These are phyloP conservation scores for Boletus pseudopeckii DNA, from an alignment of 768 basidiomycete species.

Conservation along the genomic window DNA sequence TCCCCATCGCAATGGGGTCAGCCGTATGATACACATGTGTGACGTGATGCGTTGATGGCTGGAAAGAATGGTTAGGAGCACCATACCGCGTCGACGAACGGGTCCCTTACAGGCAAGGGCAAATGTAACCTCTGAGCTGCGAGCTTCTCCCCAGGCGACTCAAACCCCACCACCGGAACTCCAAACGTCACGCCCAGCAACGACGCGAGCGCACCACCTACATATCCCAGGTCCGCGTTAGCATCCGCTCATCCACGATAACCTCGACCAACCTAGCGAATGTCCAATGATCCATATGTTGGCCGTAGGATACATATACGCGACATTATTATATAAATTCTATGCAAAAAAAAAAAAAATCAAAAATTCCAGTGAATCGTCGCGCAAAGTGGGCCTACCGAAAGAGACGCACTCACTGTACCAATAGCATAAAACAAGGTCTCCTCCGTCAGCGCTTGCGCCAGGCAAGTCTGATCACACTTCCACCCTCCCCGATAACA, in stretches of 20 bases:
- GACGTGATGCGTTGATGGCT: slow-evolving; percentile 75
- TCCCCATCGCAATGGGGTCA: slow-evolving; percentile 91
- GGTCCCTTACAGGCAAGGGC: slow-evolving; percentile 65
- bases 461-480: slow-evolving; percentile 79
- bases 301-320: slow-evolving; percentile 86
- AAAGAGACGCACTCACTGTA: slow-evolving; percentile 51
- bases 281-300: slow-evolving; percentile 87
- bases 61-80: not conserved
- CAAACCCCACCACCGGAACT: slow-evolving; percentile 80
- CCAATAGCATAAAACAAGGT: slow-evolving; percentile 89
- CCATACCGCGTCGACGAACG: not conserved
- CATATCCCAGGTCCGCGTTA: slow-evolving; percentile 24
- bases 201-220: slow-evolving; percentile 66
- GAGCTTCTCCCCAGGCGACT: slow-evolving; percentile 83
- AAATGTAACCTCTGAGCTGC: slow-evolving; percentile 80
- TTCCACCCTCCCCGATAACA: slow-evolving; percentile 80
- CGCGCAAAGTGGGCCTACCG: not conserved
- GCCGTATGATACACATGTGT: slow-evolving; percentile 94
- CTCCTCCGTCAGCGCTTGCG: slow-evolving; percentile 69
- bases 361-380: not conserved
- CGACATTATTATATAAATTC: slow-evolving; percentile 93
- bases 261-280: slow-evolving; percentile 53
- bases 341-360: no score
- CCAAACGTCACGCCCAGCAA: slow-evolving; percentile 89
- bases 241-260: not conserved